phyloP scores from a whole-genome alignment of 1,284 basidiomycete species.

The Ustilago bromivora region DNA sequence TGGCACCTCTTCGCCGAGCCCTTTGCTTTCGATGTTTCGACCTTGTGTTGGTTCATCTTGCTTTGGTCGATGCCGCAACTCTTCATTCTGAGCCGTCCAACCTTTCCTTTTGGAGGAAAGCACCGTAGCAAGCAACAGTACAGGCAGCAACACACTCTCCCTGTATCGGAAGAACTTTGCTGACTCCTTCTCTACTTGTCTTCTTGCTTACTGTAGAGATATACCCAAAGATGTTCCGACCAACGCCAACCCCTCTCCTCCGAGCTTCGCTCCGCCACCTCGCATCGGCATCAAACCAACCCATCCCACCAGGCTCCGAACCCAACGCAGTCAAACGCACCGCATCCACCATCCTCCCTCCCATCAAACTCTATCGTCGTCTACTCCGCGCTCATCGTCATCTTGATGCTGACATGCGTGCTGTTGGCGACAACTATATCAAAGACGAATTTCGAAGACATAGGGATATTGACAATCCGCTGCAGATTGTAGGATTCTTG shows the following conservation, averaged over 20 bases:
- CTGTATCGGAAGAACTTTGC: neutral
- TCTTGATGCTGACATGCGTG: slow-evolving; percentile 66
- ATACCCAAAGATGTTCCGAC: slow-evolving; percentile 29
- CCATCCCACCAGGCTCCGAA: slow-evolving; percentile 40
- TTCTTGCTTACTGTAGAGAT: neutral
- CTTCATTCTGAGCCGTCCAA: slow-evolving; percentile 51
- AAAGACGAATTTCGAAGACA: slow-evolving; percentile 68
- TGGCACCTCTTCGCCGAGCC: slow-evolving; percentile 62
- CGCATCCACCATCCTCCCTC: slow-evolving; percentile 59
- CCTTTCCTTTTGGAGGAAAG: neutral
- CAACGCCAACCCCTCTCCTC: slow-evolving; percentile 18
- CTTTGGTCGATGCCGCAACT: slow-evolving; percentile 58
- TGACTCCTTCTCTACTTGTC: slow-evolving; percentile 4
- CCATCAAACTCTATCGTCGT: slow-evolving; percentile 65
- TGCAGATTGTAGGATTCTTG: slow-evolving; percentile 68
- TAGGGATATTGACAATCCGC: slow-evolving; percentile 62
- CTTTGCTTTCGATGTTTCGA: slow-evolving; percentile 28
- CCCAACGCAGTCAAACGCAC: slow-evolving; percentile 42
- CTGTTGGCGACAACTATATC: slow-evolving; percentile 68
- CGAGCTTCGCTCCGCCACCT: slow-evolving; percentile 29
- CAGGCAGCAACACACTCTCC: neutral
- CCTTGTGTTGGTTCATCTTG: slow-evolving; percentile 5
- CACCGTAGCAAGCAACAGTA: neutral
- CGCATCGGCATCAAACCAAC: slow-evolving; percentile 43
- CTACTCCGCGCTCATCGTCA: slow-evolving; percentile 63